phyloP scores from a whole-genome alignment of 106 monocot genomes.

The Dendrobium chrysotoxum region DNA sequence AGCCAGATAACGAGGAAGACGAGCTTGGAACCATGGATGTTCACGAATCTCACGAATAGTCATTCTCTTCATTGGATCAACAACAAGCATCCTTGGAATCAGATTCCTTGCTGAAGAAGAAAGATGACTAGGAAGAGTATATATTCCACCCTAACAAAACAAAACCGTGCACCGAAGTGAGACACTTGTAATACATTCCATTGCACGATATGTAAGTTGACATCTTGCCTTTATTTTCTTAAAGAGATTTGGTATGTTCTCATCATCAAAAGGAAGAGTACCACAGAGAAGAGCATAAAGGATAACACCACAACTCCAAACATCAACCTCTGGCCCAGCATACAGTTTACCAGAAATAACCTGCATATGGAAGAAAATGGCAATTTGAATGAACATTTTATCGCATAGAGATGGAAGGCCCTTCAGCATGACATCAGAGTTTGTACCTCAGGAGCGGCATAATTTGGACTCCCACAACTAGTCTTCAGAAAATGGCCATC shows the following conservation, averaged over 20 bases:
- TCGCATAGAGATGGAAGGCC: neutral
- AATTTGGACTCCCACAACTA: slow-evolving; percentile 29
- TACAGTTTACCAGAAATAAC: slow-evolving; percentile 31
- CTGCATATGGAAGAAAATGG: slow-evolving; percentile 7
- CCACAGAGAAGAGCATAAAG: slow-evolving; percentile 27
- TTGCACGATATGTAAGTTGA: neutral
- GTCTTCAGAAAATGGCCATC: slow-evolving; percentile 40
- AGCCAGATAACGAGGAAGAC: slow-evolving; percentile 51
- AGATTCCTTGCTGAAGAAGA: slow-evolving; percentile 50
- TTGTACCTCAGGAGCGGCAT: slow-evolving; percentile 26
- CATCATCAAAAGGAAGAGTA: slow-evolving; percentile 27
- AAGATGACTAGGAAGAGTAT: slow-evolving; percentile 60
- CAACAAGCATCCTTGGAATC: slow-evolving; percentile 60
- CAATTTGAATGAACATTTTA: slow-evolving; percentile 2
- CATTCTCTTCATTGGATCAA: slow-evolving; percentile 59
- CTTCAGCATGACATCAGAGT: neutral
- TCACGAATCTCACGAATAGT: slow-evolving; percentile 51
- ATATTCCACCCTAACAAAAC: slow-evolving; percentile 39
- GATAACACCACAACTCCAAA: slow-evolving; percentile 27
- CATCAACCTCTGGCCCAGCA: slow-evolving; percentile 22
- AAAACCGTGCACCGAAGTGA: slow-evolving; percentile 6
- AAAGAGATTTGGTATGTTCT: slow-evolving; percentile 23
- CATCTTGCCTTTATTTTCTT: slow-evolving; percentile 23
- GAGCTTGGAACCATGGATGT: slow-evolving; percentile 47
- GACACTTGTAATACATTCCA: neutral